phyloP scores from a whole-genome alignment of 2,329 filamentous ascomycete genomes.

The Capronia coronata region DNA sequence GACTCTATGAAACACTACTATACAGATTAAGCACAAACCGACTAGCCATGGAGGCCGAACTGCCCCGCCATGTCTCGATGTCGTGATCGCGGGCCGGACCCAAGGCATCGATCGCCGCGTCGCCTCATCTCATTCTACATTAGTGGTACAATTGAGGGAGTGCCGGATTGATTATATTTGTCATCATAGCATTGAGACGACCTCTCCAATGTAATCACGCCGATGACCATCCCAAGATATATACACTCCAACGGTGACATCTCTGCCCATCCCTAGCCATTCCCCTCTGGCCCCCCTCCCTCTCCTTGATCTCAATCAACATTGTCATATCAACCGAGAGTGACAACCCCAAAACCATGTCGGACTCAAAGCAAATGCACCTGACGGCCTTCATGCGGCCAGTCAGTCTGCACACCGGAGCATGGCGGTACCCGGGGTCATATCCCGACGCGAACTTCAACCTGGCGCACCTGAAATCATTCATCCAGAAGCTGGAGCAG shows the following conservation, averaged over 20 bases:
- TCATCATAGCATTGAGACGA: not conserved
- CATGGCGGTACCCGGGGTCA: constrained; percentile 51
- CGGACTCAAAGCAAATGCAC: constrained; percentile 37
- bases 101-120: not conserved
- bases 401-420: constrained; percentile 51
- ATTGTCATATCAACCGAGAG: too few species aligned
- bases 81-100: not conserved
- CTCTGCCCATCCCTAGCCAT: too few species aligned
- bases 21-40: too few species aligned
- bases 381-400: constrained; percentile 56
- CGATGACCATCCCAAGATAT: not conserved
- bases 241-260: not conserved
- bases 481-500: constrained; percentile 46
- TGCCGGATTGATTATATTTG: not conserved
- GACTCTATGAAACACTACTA: too few species aligned
- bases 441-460: constrained; percentile 56
- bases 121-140: too few species aligned
- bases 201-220: not conserved
- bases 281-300: too few species aligned
- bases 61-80: not conserved
- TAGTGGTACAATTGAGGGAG: too few species aligned
- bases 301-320: too few species aligned
- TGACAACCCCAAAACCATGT: too few species aligned
- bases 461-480: constrained; percentile 47
- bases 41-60: too few species aligned